phyloP scores from a whole-genome alignment of 768 basidiomycete genomes.

The Psilocybe subaeruginosa region DNA sequence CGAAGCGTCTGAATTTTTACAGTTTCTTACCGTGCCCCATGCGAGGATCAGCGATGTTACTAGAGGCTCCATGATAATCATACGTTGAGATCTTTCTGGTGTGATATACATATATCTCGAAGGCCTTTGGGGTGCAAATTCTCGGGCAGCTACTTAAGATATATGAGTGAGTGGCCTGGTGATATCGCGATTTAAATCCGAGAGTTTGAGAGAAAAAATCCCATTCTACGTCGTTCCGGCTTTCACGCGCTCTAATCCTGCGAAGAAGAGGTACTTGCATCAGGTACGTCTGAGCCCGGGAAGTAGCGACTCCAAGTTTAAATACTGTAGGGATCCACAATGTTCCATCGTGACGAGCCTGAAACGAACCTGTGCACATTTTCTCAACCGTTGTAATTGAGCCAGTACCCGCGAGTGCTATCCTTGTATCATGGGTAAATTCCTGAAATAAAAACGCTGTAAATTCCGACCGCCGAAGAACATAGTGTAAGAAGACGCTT shows the following conservation, averaged over 20 bases:
- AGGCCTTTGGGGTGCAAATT: not conserved
- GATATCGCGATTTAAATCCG: slow-evolving; percentile 16
- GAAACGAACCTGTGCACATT: not conserved
- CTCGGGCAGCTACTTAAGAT: not conserved
- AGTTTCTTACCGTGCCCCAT: not conserved
- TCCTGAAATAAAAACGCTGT: not conserved
- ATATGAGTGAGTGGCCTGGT: not conserved
- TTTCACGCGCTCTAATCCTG: slow-evolving; percentile 5
- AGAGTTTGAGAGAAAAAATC: not conserved
- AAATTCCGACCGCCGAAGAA: slow-evolving; percentile 5
- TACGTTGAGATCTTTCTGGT: too few species aligned
- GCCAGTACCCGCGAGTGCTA: not conserved
- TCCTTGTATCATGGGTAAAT: not conserved
- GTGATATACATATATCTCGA: too few species aligned
- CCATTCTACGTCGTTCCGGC: not conserved
- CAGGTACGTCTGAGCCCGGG: not conserved
- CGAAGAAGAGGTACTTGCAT: not conserved
- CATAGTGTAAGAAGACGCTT: not conserved
- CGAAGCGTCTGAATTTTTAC: not conserved
- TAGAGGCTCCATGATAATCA: not conserved
- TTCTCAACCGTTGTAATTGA: not conserved
- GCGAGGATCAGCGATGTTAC: not conserved
- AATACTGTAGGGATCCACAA: not conserved
- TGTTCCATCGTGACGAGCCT: not conserved
- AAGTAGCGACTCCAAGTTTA: not conserved